Conservation (phyloP, 495 filamentous ascomycete species). For the Endocarpon pusillum region DNA sequence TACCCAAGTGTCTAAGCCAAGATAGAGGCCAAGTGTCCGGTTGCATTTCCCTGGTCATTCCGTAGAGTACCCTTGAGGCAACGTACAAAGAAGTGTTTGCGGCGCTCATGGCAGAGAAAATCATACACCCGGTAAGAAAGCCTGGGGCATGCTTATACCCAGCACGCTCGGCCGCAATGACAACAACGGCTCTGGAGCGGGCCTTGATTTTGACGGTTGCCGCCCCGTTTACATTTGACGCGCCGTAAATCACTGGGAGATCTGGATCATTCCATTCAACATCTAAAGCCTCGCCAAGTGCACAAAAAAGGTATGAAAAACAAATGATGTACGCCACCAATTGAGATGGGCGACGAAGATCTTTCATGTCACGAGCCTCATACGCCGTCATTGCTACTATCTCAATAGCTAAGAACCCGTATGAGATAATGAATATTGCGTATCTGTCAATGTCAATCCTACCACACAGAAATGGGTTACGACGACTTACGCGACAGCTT, state of each 20-base stretch:
- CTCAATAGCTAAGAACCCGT: slow-evolving; percentile 29
- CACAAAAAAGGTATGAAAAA: too few relatives aligned
- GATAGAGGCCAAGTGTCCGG: slow-evolving; percentile 12
- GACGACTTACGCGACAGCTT: too few relatives aligned
- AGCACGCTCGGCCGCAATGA: slow-evolving; percentile 4
- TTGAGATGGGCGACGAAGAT: too few relatives aligned
- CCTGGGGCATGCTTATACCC: slow-evolving; percentile 9
- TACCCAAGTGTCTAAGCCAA: slow-evolving; percentile 19
- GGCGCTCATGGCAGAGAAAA: slow-evolving; percentile 24
- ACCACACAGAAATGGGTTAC: too few relatives aligned
- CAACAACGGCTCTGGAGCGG: slow-evolving; percentile 3
- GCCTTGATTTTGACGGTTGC: too few relatives aligned
- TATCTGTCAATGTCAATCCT: too few relatives aligned
- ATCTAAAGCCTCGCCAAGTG: too few relatives aligned
- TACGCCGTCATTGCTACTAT: slow-evolving; percentile 27
- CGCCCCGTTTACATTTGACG: too few relatives aligned
- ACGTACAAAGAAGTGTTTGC: slow-evolving; percentile 30
- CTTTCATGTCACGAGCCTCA: too few relatives aligned
- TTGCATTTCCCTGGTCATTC: slow-evolving; percentile 20
- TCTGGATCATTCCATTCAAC: slow-evolving; percentile 20
- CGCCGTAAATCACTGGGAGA: slow-evolving; percentile 12
- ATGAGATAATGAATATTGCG: slow-evolving; percentile 26
- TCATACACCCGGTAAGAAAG: slow-evolving; percentile 22
- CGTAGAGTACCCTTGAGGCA: slow-evolving; percentile 28
- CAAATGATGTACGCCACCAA: too few relatives aligned